A percentile compares a stretch with the other conserved stretches of the same genome.
These are phyloP conservation scores for Closterium sp. DNA, from an alignment of 139 green algal genomes.

Conservation along the genomic window DNA sequence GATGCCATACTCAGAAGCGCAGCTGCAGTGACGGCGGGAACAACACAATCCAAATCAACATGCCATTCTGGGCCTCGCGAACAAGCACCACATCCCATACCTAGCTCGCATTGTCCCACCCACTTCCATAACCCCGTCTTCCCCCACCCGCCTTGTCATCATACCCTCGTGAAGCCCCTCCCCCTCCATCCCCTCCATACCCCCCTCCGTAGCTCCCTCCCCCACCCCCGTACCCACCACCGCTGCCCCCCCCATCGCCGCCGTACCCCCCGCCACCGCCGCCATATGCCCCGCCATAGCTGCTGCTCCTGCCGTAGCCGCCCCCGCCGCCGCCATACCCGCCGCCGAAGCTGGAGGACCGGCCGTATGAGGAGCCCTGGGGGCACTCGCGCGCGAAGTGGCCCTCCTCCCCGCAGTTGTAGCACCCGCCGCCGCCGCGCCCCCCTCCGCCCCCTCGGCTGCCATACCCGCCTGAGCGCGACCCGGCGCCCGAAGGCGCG, in stretches of 20 bases:
- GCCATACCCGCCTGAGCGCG: background rate
- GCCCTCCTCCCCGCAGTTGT: conserved; percentile 44
- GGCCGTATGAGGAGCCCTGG: background rate
- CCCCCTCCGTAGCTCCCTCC: conserved; percentile 6
- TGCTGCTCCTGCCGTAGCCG: background rate
- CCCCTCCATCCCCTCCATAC: conserved; percentile 1
- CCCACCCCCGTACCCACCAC: background rate
- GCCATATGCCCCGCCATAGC: background rate
- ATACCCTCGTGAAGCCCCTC: background rate
- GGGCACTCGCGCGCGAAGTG: conserved; percentile 43
- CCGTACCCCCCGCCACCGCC: background rate
- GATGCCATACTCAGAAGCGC: too few relatives aligned
- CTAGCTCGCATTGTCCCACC: too few relatives aligned
- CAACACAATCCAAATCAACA: too few relatives aligned
- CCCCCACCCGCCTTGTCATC: conserved; percentile 7
- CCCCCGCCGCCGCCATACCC: background rate
- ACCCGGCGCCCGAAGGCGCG: background rate
- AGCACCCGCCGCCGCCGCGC: conserved; percentile 21
- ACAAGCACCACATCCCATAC: too few relatives aligned
- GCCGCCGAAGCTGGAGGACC: background rate
- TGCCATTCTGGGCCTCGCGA: too few relatives aligned
- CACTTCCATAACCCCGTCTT: background rate
- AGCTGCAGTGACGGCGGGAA: too few relatives aligned
- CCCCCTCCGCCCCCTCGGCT: conserved; percentile 9
- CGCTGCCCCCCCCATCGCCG: background rate